Base-by-base conservation (phyloP, 2,329 filamentous ascomycete species). In the Scedosporium boydii region DNA sequence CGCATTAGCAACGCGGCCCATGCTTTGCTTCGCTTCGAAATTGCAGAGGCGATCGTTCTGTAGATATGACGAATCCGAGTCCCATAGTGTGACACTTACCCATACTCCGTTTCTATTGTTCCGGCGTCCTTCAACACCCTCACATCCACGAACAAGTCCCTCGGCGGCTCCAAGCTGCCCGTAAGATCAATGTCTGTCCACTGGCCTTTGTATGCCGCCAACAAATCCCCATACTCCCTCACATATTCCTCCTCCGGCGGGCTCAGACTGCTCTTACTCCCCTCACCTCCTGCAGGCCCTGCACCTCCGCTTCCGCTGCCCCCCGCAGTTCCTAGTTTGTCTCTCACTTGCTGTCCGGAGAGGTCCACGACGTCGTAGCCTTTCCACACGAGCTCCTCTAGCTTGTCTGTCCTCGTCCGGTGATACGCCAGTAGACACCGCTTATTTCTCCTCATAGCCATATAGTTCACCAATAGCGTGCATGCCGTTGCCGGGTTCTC, bases 21-120 rank as follows among this genome's bases (percentile, higher is more conserved):
- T 18, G 44, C 6, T 29, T 29, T 29, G 27, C 4, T 2, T 18
- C 44, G 21, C 4, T 4, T 18, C 44, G 21, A 18, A n/a, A 18
- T 48, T 18, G n/a, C 6, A 48, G n/a, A 14, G n/a, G 44, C 44
- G 44, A 3, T 7, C n/a, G 10, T 48, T n/a, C 44, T 48, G n/a
- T 48, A 18, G 16, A 48, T 38, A 38, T 38, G 34, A 14, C 34
- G 34, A 38, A 38, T 38, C 14, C 34, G 34, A 12, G 6, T 38
- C 4, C 10, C 26, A 46, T 21, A 48, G 27, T 29, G 42, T 23
- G 27, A 26, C 9, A 79, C 87, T 75, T 81, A 96, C 89, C 95
- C 95, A 72, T 99, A 99, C 80, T 99, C 96, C 0, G 95, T 99
- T 77, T 99, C 93, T 66, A 99, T 97, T 79, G 99, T 95, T 4